Base-by-base conservation (phyloP, 441 rosid species). In the Gossypium gossypioides region DNA sequence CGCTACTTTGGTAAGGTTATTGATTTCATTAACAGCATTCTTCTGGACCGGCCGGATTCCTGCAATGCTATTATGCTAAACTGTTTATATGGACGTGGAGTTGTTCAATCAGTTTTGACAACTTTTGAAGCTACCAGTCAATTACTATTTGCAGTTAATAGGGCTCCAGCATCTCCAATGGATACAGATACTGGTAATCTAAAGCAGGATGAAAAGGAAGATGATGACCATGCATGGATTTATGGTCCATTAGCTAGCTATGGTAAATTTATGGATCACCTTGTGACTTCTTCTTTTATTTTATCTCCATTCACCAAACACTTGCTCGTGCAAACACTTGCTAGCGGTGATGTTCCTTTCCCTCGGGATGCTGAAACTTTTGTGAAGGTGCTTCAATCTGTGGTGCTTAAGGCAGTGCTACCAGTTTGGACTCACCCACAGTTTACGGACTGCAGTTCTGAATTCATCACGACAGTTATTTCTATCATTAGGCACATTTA, bases 51-150 rank as follows among this genome's bases (percentile, higher is more conserved):
- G 81, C 88, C 90, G 25, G 99, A 96, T 84, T 89, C 96, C 29
- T 91, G 98, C 80, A 96, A 92, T 83, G 92, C 96, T 15, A 85
- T 92, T 81, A 75, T 91, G 69, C 72, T 96, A 64, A 96, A 96
- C 73, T 89, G 91, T 87, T 83, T 92, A 16, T 92, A 87, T 75
- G 92, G 96, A 55, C 86, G 79, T 61, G 98, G 92, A 76, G 97
- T 92, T 75, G 77, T 96, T 84, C 96, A 90, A 57, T 83, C 89
- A 2, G 88, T 96, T 81, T 80, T 96, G 88, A 90, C 90, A 64
- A 96, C 99, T 71, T 96, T 92, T 80, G 97, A 92, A 81, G 99
- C 99, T 62, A 92, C 98, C 56, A 89, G 96, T 78, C 98, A 89
- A 72, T 83, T 96, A 81, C 86, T 90, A 56, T 91, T 84, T 77